Percentiles rank a stretch among this genome's conserved stretches.
Evolutionary conservation across 441 rosid species (phyloP).

Genomic region (Geranium incanum): DNA sequence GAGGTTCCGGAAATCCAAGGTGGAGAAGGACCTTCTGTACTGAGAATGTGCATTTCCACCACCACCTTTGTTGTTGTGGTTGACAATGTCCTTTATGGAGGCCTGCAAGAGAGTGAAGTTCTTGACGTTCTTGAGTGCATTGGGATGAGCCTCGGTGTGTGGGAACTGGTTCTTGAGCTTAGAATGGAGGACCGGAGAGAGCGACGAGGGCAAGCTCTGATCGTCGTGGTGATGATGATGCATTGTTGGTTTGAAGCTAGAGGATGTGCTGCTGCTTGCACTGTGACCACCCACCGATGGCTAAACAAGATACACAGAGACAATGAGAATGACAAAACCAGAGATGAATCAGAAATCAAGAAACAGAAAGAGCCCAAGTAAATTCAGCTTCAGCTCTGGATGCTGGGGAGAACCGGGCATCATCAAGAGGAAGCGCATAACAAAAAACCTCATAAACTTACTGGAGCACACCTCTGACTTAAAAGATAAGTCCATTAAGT

Average conservation of each 20-base stretch:
- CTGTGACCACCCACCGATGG: constrained; percentile 22
- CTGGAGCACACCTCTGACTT: too few relatives aligned
- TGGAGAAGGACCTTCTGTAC: constrained; percentile 43
- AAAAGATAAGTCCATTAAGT: too few relatives aligned
- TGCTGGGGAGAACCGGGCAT: too few relatives aligned
- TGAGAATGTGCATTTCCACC: constrained; percentile 20
- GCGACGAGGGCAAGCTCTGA: constrained; percentile 21
- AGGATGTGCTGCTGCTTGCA: constrained; percentile 29
- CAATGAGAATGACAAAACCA: too few relatives aligned
- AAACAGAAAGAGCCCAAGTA: too few relatives aligned
- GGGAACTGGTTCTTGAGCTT: constrained; percentile 13
- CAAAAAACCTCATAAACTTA: too few relatives aligned
- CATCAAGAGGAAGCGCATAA: not conserved
- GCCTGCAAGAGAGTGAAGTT: constrained; percentile 49
- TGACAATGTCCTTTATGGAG: constrained; percentile 44
- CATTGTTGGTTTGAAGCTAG: constrained; percentile 14
- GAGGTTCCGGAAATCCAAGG: constrained; percentile 37
- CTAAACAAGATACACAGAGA: too few relatives aligned
- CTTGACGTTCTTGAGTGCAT: constrained; percentile 50
- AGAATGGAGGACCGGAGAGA: constrained; percentile 32
- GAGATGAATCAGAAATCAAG: too few relatives aligned
- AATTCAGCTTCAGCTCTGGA: too few relatives aligned
- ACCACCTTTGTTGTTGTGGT: constrained; percentile 33
- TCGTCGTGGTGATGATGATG: constrained; percentile 15
- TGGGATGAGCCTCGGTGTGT: constrained; percentile 47